A percentile compares a stretch with the other conserved stretches of the same genome.
These are phyloP conservation scores for Pseudognaphalium luteoalbum DNA, from an alignment of 129 eudicot genomes.

Conservation along the genomic window DNA sequence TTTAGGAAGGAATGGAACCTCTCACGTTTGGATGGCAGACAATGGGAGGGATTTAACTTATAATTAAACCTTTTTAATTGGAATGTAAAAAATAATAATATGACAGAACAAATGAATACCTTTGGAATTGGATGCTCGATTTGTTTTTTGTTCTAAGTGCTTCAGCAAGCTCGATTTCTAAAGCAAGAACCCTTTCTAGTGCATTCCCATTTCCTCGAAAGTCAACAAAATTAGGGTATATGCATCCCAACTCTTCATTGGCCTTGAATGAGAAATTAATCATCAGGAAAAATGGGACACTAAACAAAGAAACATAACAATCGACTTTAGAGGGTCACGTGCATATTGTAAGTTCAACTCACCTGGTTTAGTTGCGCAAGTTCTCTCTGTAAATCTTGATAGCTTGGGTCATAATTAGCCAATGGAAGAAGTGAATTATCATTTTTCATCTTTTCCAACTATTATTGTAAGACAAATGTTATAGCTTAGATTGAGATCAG, in stretches of 20 bases:
- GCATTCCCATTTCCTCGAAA: conserved; percentile 69
- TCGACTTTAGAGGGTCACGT: conserved; percentile 11
- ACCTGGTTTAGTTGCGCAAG: conserved; percentile 70
- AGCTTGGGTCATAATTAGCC: conserved; percentile 43
- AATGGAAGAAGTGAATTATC: conserved; percentile 52
- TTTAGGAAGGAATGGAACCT: too few relatives aligned
- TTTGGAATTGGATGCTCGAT: conserved; percentile 75
- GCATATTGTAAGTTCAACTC: background rate
- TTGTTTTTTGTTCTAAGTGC: conserved; percentile 72
- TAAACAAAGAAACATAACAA: background rate
- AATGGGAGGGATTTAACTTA: too few relatives aligned
- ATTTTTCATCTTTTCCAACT: conserved; percentile 91
- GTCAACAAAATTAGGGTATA: conserved; percentile 67
- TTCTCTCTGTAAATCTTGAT: conserved; percentile 57
- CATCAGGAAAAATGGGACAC: conserved; percentile 17
- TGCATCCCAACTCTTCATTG: conserved; percentile 69
- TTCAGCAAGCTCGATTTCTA: conserved; percentile 99
- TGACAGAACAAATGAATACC: background rate
- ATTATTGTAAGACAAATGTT: background rate
- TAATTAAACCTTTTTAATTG: too few relatives aligned
- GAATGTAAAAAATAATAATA: too few relatives aligned
- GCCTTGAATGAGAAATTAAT: conserved; percentile 38
- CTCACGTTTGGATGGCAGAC: too few relatives aligned
- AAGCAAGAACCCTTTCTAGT: conserved; percentile 86
- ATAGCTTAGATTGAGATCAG: background rate